Evolutionary conservation across 2,329 filamentous ascomycete species (phyloP).

Genomic region (Aspergillus ochraceus): DNA sequence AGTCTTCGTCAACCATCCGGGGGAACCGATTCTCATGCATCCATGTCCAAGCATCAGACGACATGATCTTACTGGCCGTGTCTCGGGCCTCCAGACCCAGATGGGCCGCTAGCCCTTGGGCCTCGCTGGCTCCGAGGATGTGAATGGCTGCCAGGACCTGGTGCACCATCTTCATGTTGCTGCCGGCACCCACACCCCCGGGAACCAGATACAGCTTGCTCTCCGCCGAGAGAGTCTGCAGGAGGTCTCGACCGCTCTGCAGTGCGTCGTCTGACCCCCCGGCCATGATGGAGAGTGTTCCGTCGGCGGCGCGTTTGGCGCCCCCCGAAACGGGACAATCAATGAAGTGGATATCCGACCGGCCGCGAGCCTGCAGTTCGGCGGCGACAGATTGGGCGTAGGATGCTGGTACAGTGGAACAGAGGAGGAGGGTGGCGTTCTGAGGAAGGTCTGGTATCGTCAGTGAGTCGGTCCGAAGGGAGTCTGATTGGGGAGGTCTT

Average conservation of each 20-base stretch:
- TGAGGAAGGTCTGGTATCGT: conserved; percentile 48
- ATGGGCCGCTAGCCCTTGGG: conserved; percentile 59
- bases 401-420: conserved; percentile 68
- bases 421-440: conserved; percentile 63
- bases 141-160: conserved; percentile 64
- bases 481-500: conserved; percentile 1
- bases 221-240: conserved; percentile 61
- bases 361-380: conserved; percentile 55
- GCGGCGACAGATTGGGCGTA: conserved; percentile 63
- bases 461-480: background rate
- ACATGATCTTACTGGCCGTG: conserved; percentile 47
- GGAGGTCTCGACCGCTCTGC: conserved; percentile 56
- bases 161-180: conserved; percentile 65
- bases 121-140: conserved; percentile 61
- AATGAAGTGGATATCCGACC: conserved; percentile 65
- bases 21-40: conserved; percentile 62
- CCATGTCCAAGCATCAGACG: conserved; percentile 57
- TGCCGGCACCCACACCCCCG: conserved; percentile 60
- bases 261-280: conserved; percentile 60
- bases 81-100: conserved; percentile 53
- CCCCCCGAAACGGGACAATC: conserved; percentile 75
- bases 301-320: conserved; percentile 65
- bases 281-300: conserved; percentile 75
- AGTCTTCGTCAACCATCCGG: conserved; percentile 55
- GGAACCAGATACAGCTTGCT: conserved; percentile 63